Conservation (phyloP, 768 basidiomycete genomes). For the Lactarius deliciosus region DNA sequence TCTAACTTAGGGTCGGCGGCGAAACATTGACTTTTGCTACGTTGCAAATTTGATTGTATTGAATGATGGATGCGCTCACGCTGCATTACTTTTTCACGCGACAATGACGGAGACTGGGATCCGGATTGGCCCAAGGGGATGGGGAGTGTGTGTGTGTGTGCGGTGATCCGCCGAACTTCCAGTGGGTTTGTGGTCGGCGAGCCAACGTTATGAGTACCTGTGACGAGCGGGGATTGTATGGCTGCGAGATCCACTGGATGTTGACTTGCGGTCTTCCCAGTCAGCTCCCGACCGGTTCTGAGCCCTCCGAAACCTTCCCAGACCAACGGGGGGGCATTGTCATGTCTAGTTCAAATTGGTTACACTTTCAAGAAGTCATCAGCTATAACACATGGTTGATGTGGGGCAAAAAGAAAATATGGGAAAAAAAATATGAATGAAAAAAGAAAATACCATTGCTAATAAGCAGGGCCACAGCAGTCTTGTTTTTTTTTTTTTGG, state of each 20-base stretch:
- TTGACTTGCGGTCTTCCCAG: neutral
- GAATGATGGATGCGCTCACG: neutral
- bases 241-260: too few species aligned
- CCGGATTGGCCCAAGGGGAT: neutral
- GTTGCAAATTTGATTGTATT: too few species aligned
- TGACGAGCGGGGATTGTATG: too few species aligned
- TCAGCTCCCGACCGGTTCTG: too few species aligned
- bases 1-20: too few species aligned
- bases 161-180: neutral
- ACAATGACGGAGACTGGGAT: neutral
- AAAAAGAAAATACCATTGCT: neutral
- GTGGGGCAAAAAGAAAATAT: neutral
- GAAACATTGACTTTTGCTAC: too few species aligned
- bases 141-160: too few species aligned
- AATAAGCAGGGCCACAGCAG: neutral
- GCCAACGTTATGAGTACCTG: too few species aligned
- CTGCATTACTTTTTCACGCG: too few species aligned
- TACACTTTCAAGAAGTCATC: constrained; percentile 12
- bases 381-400: constrained; percentile 12
- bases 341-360: constrained; percentile 8
- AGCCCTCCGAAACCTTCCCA: too few species aligned
- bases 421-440: neutral
- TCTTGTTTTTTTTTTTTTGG: neutral
- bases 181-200: too few species aligned
- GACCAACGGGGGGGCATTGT: too few species aligned